Percentiles rank a stretch among this genome's conserved stretches.
phyloP scores from a whole-genome alignment of 192 early-diverging fungal genomes.

The Entomortierella parvispora region DNA sequence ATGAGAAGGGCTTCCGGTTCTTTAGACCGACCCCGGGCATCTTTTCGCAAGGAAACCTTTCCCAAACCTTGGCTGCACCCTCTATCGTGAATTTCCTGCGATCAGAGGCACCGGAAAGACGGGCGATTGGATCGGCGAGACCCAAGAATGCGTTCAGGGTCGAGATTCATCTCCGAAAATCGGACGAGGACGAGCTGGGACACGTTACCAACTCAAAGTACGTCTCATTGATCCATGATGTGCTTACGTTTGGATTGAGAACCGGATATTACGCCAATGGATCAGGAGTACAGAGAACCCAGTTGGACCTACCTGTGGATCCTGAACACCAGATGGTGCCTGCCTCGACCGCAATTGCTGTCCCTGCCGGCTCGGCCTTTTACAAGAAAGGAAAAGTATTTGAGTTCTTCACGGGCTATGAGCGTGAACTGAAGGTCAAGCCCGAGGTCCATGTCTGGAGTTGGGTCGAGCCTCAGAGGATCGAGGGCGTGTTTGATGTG shows the following conservation, averaged over 20 bases:
- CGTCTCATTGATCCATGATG: slow-evolving; percentile 40
- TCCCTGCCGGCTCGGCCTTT: slow-evolving; percentile 26
- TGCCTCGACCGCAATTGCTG: background rate
- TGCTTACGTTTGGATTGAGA: slow-evolving; percentile 41
- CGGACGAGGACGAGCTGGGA: slow-evolving; percentile 47
- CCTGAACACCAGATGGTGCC: background rate
- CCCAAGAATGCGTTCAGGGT: slow-evolving; percentile 42
- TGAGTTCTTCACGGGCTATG: slow-evolving; percentile 43
- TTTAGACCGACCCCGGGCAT: slow-evolving; percentile 28
- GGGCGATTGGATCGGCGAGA: slow-evolving; percentile 5
- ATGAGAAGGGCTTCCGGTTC: slow-evolving; percentile 30
- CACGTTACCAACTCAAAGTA: slow-evolving; percentile 55
- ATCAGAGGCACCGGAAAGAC: slow-evolving; percentile 1
- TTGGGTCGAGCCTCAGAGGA: slow-evolving; percentile 36
- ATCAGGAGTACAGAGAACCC: slow-evolving; percentile 11
- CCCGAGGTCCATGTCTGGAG: slow-evolving; percentile 43
- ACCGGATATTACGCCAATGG: slow-evolving; percentile 49
- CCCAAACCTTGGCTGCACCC: slow-evolving; percentile 7
- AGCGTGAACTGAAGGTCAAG: slow-evolving; percentile 46
- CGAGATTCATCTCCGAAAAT: slow-evolving; percentile 38
- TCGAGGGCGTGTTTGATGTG: slow-evolving; percentile 23
- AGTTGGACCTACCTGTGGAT: slow-evolving; percentile 14
- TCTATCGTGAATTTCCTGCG: slow-evolving; percentile 15
- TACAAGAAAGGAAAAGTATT: slow-evolving; percentile 25
- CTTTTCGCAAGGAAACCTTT: slow-evolving; percentile 16